Percentiles rank a stretch among this genome's conserved stretches.
These are phyloP conservation scores for Quercus gilva DNA, from an alignment of 306 rosid genomes.

Conservation along the genomic window DNA sequence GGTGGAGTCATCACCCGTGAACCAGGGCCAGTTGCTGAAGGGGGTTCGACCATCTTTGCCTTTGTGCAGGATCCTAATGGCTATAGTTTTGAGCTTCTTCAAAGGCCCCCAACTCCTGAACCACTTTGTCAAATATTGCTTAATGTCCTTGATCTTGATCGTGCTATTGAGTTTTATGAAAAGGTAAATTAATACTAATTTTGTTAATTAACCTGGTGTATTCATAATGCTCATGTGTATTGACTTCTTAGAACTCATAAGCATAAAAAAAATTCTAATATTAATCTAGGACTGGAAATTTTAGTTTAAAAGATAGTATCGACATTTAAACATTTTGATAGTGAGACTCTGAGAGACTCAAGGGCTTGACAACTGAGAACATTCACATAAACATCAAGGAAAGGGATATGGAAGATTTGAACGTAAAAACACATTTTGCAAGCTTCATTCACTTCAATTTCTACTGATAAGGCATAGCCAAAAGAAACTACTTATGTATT, in stretches of 20 bases:
- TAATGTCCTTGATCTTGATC: conserved; percentile 86
- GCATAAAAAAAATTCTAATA: too few species aligned
- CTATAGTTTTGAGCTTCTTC: conserved; percentile 72
- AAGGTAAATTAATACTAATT: conserved; percentile 41
- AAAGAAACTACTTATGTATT: too few species aligned
- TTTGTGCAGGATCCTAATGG: conserved; percentile 95
- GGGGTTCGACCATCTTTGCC: conserved; percentile 65
- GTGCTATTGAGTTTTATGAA: conserved; percentile 81
- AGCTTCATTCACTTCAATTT: too few species aligned
- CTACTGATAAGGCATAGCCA: too few species aligned
- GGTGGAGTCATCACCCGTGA: conserved; percentile 85
- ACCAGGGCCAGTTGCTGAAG: conserved; percentile 76
- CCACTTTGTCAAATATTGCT: conserved; percentile 95
- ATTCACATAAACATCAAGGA: too few species aligned
- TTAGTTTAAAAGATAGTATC: too few species aligned
- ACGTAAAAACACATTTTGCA: too few species aligned
- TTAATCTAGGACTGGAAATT: too few species aligned
- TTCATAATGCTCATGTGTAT: neutral
- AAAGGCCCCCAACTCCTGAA: conserved; percentile 74
- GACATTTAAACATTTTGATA: too few species aligned
- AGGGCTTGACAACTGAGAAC: too few species aligned
- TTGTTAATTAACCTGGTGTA: neutral
- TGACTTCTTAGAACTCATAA: neutral
- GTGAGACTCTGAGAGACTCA: too few species aligned
- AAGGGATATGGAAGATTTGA: too few species aligned